Base-by-base conservation (phyloP, 1,139 yeast species). In the Saccharomyces hybrid region DNA sequence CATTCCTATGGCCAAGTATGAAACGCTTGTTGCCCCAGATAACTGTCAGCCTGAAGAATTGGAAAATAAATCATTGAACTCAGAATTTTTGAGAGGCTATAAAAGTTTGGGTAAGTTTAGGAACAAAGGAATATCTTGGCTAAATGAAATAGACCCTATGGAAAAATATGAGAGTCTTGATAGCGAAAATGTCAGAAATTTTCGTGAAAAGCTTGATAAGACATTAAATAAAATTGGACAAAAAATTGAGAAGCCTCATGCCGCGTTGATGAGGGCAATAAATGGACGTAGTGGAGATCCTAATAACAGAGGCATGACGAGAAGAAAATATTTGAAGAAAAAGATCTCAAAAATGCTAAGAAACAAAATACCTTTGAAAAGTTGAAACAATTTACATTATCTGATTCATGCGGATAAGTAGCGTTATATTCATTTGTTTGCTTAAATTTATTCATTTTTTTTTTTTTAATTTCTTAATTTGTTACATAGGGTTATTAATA, bases 201-300 rank as follows among this genome's bases (percentile, higher is more conserved):
- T 34, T 34, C 42, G 9, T 14, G 13, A 34, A 38, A 26, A 29
- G 26, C 28, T 28, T n/a, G 47, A 23, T 6, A 52, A 5, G 53
- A 19, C 48, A 48, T 2, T 13, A 50, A 48, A 31, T 19, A 14
- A 50, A n/a, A 29, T 46, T 54, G 56, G 57, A 38, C 48, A 3
- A 54, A 49, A 31, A 14, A 34, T 34, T 34, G 42, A 34, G 19
- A 34, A 14, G 42, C 42, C 42, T 34, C 42, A 16, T 34, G 9
- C 23, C 8, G 42, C 42, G 8, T 14, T 34, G 42, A 34, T 34
- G 9, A 34, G 19, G 4, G 23, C 42, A 34, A 34, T 34, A 34
- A 34, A 34, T 34, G 25, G 13, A 34, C 42, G 42, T 34, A 14
- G 16, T 34, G 8, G 23, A 14, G 7, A 34, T 2, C 9, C 42